phyloP scores from a whole-genome alignment of 2,329 filamentous ascomycete genomes.

The Hypoxylon sp. region DNA sequence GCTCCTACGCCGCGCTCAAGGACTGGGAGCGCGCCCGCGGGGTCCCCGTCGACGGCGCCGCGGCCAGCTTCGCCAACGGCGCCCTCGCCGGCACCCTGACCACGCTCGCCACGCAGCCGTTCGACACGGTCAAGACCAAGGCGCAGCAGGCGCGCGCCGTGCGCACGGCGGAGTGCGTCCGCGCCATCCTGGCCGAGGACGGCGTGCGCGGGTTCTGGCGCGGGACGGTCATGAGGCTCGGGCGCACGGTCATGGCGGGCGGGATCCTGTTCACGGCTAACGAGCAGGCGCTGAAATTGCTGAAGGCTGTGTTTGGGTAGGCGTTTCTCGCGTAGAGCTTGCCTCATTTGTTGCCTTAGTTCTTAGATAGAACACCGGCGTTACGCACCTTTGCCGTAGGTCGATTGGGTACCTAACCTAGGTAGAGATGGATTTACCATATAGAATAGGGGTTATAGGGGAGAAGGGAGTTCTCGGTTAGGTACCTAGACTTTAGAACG shows the following conservation, averaged over 20 bases:
- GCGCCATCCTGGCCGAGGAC: conserved; percentile 65
- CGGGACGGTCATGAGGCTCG: conserved; percentile 73
- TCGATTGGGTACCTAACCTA: too few relatives aligned
- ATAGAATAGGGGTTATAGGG: not conserved
- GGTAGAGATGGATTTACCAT: conserved; percentile 1
- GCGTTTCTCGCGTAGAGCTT: too few relatives aligned
- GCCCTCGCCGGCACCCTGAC: conserved; percentile 56
- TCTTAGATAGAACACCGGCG: not conserved
- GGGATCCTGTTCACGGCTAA: conserved; percentile 53
- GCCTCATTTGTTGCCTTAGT: not conserved
- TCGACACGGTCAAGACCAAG: conserved; percentile 71
- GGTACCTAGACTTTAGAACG: not conserved
- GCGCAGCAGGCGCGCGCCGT: conserved; percentile 68
- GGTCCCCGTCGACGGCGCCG: conserved; percentile 51
- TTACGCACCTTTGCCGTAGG: too few relatives aligned
- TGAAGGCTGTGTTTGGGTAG: conserved; percentile 44
- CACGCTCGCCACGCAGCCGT: conserved; percentile 68
- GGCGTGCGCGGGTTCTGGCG: conserved; percentile 71
- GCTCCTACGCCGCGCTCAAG: conserved; percentile 73
- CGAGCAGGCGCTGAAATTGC: conserved; percentile 49
- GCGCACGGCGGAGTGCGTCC: conserved; percentile 65
- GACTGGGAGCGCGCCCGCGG: conserved; percentile 55
- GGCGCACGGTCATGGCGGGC: conserved; percentile 65
- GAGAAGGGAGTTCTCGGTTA: not conserved
- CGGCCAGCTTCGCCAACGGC: conserved; percentile 57